Conservation (phyloP, 164 flowering plant species). For the Macadamia tetraphylla region DNA sequence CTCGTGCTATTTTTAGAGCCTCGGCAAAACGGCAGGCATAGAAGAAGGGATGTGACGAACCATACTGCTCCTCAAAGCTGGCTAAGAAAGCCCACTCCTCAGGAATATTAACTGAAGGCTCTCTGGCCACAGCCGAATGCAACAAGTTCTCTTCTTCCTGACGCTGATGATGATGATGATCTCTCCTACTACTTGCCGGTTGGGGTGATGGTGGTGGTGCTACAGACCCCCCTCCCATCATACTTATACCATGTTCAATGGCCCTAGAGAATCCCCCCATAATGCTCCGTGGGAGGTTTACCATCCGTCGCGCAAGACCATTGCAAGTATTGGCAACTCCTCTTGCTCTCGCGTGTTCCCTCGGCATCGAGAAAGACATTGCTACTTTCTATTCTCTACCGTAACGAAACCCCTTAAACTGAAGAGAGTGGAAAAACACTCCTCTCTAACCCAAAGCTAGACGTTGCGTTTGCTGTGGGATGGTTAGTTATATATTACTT, state of each 20-base stretch:
- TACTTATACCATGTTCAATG: constrained; percentile 29
- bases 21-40: constrained; percentile 49
- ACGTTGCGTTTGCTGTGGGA: too few species aligned
- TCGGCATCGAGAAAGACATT: constrained; percentile 16
- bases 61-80: constrained; percentile 52
- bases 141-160: constrained; percentile 23
- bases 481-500: too few species aligned
- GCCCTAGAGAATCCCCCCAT: constrained; percentile 56
- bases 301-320: constrained; percentile 46
- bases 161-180: not conserved
- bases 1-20: constrained; percentile 48
- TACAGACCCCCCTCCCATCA: not conserved
- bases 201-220: too few species aligned
- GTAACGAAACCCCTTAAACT: too few species aligned
- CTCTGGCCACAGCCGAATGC: constrained; percentile 19
- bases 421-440: too few species aligned
- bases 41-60: constrained; percentile 56
- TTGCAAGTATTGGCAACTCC: constrained; percentile 23
- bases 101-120: constrained; percentile 12
- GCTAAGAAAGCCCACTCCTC: constrained; percentile 50
- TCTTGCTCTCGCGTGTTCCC: constrained; percentile 18
- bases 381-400: too few species aligned
- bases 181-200: too few species aligned
- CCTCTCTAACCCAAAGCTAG: too few species aligned
- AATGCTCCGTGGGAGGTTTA: constrained; percentile 50